phyloP scores from a whole-genome alignment of 2,329 filamentous ascomycete species.

The Diaporthe humulicola region DNA sequence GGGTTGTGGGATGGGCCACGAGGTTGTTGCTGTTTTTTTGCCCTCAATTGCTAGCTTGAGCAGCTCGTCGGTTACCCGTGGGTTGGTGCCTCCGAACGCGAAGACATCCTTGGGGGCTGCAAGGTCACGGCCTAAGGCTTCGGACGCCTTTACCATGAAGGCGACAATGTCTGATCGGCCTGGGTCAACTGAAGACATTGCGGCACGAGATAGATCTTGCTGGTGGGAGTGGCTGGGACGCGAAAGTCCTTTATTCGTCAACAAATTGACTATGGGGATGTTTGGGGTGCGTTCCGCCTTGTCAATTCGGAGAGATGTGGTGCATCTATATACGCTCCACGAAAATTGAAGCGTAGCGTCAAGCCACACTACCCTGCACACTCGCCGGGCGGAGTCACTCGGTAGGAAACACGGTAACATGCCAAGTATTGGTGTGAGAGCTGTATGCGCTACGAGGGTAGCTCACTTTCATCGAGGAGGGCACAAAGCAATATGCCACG shows the following conservation, averaged over 20 bases:
- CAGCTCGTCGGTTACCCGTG: constrained; percentile 39
- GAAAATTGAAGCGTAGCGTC: not conserved
- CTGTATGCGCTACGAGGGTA: not conserved
- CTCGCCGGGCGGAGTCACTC: constrained; percentile 7
- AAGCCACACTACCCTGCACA: not conserved
- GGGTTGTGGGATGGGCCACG: constrained; percentile 47
- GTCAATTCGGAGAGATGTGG: not conserved
- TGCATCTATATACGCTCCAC: not conserved
- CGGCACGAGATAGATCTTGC: not conserved
- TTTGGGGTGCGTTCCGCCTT: not conserved
- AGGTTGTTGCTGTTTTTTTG: constrained; percentile 48
- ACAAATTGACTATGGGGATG: not conserved
- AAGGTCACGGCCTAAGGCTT: constrained; percentile 41
- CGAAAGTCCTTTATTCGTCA: not conserved
- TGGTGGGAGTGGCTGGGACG: not conserved
- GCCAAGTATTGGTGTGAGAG: not conserved
- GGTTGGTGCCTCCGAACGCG: constrained; percentile 44
- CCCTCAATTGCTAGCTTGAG: constrained; percentile 44
- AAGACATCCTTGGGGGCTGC: constrained; percentile 47
- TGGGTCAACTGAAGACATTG: constrained; percentile 42
- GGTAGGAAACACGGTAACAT: not conserved
- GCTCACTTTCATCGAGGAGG: not conserved
- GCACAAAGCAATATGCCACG: too few species aligned
- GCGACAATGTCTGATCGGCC: constrained; percentile 45
- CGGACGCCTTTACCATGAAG: constrained; percentile 46